Percentiles rank a stretch among this genome's conserved stretches.
These are phyloP conservation scores for Zasmidium citrigriseum DNA, from an alignment of 2,329 filamentous ascomycete genomes.

Conservation along the genomic window DNA sequence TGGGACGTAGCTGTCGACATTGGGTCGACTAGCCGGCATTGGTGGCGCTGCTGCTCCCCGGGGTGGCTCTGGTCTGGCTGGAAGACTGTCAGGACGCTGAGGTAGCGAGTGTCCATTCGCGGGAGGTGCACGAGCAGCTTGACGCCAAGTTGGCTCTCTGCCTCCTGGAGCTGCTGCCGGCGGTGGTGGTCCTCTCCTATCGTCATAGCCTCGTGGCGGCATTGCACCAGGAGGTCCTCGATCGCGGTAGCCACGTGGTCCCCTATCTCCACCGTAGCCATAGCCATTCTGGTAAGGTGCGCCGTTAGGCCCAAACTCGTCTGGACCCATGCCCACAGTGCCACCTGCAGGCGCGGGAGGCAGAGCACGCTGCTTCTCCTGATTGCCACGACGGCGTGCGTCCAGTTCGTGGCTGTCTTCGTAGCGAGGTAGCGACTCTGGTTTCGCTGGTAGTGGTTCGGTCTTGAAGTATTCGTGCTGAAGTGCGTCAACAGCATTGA, in stretches of 20 bases:
- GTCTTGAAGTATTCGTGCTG: constrained; percentile 89
- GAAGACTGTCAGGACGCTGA: constrained; percentile 16
- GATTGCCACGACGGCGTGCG: constrained; percentile 71
- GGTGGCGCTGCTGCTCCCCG: constrained; percentile 12
- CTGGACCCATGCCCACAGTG: constrained; percentile 73
- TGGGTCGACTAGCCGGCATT: constrained; percentile 18
- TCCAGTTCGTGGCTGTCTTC: constrained; percentile 98
- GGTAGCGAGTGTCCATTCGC: constrained; percentile 34
- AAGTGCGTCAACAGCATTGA: constrained; percentile 92
- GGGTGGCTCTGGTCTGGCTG: constrained; percentile 23
- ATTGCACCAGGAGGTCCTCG: constrained; percentile 38
- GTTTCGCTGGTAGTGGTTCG: constrained; percentile 73
- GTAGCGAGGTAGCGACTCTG: constrained; percentile 85
- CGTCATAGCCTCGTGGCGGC: constrained; percentile 28
- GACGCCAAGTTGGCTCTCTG: constrained; percentile 28
- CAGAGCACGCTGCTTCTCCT: constrained; percentile 78
- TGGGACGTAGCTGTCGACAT: constrained; percentile 49
- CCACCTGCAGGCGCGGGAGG: constrained; percentile 91
- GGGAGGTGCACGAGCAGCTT: constrained; percentile 25
- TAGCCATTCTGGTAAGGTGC: constrained; percentile 30
- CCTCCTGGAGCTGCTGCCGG: constrained; percentile 17
- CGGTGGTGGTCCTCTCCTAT: constrained; percentile 24
- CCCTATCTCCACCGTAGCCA: constrained; percentile 24
- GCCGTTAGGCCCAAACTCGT: constrained; percentile 51
- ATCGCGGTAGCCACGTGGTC: constrained; percentile 28